A percentile compares a stretch with the other conserved stretches of the same genome.
Conservation (phyloP, 164 flowering plant genomes). For the Vitis rotundifolia region DNA sequence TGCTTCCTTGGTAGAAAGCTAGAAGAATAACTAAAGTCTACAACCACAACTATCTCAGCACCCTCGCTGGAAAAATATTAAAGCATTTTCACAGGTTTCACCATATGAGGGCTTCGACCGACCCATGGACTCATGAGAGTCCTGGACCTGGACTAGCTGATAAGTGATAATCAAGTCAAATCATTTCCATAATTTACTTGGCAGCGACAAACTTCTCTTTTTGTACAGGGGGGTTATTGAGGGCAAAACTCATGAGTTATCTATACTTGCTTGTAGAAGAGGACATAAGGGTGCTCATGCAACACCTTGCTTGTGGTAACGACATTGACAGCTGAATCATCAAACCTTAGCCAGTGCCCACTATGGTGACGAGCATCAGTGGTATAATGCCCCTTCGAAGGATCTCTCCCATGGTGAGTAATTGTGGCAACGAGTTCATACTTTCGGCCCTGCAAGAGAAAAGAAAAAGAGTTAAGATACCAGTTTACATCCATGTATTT, state of each 20-base stretch:
- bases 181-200: neutral
- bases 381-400: constrained; percentile 91
- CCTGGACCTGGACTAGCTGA: neutral
- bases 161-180: neutral
- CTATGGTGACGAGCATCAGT: constrained; percentile 65
- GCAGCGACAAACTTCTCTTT: constrained; percentile 1
- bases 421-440: constrained; percentile 90
- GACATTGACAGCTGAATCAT: constrained; percentile 75
- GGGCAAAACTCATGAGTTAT: constrained; percentile 6
- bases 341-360: constrained; percentile 80
- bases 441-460: constrained; percentile 59
- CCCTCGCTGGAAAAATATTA: neutral
- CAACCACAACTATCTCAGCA: neutral
- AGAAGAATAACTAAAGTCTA: no score
- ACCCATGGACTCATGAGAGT: neutral
- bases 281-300: constrained; percentile 90
- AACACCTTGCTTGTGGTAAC: constrained; percentile 61
- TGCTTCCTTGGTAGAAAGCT: no score
- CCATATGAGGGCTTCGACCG: no score
- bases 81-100: no score
- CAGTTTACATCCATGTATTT: neutral
- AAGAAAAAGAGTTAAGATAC: neutral
- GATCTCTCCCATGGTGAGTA: constrained; percentile 91
- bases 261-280: constrained; percentile 73
- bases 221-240: constrained; percentile 1